These are phyloP conservation scores for Talaromyces verruculosus DNA, from an alignment of 2,329 filamentous ascomycete genomes.

Conservation along the genomic window DNA sequence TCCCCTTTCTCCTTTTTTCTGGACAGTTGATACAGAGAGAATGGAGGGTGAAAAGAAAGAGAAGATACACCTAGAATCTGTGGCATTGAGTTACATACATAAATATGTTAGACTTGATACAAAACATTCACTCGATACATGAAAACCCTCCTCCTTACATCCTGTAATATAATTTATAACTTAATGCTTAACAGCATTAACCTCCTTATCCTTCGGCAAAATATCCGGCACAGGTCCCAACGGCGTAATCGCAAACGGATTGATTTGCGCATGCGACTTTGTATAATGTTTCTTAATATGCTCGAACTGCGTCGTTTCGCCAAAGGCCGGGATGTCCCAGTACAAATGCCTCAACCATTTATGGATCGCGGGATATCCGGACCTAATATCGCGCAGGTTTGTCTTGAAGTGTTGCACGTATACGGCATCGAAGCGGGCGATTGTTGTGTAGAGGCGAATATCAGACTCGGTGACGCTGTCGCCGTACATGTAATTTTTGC, in stretches of 20 bases:
- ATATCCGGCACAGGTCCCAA: constrained; percentile 83
- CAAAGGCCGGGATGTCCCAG: constrained; percentile 77
- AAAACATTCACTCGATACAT: neutral
- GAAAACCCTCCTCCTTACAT: neutral
- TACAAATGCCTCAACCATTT: constrained; percentile 80
- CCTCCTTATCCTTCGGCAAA: constrained; percentile 74
- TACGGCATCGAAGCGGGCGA: constrained; percentile 71
- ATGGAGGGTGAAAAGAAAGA: neutral
- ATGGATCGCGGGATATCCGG: constrained; percentile 78
- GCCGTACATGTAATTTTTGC: constrained; percentile 66
- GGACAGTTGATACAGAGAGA: neutral
- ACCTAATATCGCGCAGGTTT: constrained; percentile 80
- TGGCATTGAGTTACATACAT: constrained; percentile 3
- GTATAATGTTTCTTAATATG: constrained; percentile 87
- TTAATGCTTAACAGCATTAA: constrained; percentile 42
- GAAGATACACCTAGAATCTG: constrained; percentile 12
- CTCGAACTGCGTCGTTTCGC: constrained; percentile 81
- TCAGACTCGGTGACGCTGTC: constrained; percentile 76
- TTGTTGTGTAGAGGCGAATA: constrained; percentile 71
- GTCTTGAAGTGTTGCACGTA: constrained; percentile 83
- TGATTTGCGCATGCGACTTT: constrained; percentile 65
- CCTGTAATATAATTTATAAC: neutral
- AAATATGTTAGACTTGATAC: neutral
- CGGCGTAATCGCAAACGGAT: constrained; percentile 72
- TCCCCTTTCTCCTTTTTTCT: neutral